Evolutionary conservation across 345 rosid genomes (phyloP).

Genomic region (Eucalyptus marginata): DNA sequence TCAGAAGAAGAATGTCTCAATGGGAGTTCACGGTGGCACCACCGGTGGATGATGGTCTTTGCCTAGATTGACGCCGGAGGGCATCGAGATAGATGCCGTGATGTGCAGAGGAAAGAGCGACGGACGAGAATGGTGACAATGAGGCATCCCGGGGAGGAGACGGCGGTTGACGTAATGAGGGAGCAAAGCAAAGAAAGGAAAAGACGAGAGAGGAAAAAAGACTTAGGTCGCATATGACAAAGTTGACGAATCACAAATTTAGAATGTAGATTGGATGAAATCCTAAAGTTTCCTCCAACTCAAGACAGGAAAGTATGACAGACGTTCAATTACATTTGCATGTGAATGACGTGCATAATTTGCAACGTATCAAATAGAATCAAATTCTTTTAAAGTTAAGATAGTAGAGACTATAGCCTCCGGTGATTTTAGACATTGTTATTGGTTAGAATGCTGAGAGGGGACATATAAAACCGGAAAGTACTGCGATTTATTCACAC

Average conservation of each 20-base stretch:
- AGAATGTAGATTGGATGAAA: not conserved
- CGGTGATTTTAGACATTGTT: not conserved
- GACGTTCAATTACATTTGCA: not conserved
- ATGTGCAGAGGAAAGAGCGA: not conserved
- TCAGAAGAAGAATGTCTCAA: too few species aligned
- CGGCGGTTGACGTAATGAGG: not conserved
- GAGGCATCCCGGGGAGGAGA: not conserved
- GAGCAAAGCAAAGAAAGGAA: not conserved
- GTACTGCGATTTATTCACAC: not conserved
- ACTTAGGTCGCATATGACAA: not conserved
- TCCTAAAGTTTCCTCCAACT: not conserved
- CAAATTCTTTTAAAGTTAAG: not conserved
- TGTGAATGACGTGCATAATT: not conserved
- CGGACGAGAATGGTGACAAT: not conserved
- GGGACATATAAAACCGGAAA: not conserved
- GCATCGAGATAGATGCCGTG: not conserved
- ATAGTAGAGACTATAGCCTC: not conserved
- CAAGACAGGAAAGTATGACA: not conserved
- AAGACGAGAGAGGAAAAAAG: not conserved
- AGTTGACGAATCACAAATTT: not conserved
- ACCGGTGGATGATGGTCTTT: not conserved
- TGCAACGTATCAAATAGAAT: not conserved
- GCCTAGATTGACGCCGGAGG: not conserved
- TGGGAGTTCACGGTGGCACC: not conserved
- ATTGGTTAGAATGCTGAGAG: not conserved